A percentile compares a stretch with the other conserved stretches of the same genome.
Conservation (phyloP, 495 filamentous ascomycete species). For the Lepraria neglecta region DNA sequence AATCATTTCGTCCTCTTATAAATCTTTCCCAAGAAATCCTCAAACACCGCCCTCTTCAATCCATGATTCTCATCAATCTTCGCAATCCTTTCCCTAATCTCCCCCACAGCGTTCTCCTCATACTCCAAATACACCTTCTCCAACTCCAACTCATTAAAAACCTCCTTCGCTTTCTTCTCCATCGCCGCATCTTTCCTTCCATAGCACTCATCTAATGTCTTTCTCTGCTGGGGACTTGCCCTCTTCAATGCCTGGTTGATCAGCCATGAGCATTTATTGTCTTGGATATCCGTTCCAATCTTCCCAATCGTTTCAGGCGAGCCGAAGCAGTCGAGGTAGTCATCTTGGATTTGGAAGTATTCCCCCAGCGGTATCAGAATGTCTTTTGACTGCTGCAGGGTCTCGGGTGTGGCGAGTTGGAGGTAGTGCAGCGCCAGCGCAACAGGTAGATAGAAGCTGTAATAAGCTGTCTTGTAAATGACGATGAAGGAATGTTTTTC, state of each 20-base stretch:
- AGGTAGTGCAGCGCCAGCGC: slow-evolving; percentile 78
- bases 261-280: slow-evolving; percentile 99
- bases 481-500: slow-evolving; percentile 98
- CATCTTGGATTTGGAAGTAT: slow-evolving; percentile 98
- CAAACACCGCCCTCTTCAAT: slow-evolving; percentile 82
- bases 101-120: slow-evolving; percentile 73
- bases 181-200: slow-evolving; percentile 75
- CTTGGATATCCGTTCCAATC: slow-evolving; percentile 96
- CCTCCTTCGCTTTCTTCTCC: slow-evolving; percentile 77
- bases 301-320: slow-evolving; percentile 88
- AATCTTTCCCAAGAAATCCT: slow-evolving; percentile 88
- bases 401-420: slow-evolving; percentile 71
- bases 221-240: slow-evolving; percentile 72
- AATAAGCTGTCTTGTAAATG: slow-evolving; percentile 98
- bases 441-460: slow-evolving; percentile 98
- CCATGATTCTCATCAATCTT: slow-evolving; percentile 78
- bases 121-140: slow-evolving; percentile 77
- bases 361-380: slow-evolving; percentile 98
- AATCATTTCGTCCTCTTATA: slow-evolving; percentile 79
- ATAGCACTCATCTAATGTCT: slow-evolving; percentile 47
- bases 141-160: slow-evolving; percentile 78
- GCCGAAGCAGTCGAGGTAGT: slow-evolving; percentile 97
- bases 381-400: slow-evolving; percentile 76
- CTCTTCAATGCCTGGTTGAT: slow-evolving; percentile 84
- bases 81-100: slow-evolving; percentile 67